Base-by-base conservation (phyloP, 225 moss, liverwort and hornwort species). In the Neckera pumila region DNA sequence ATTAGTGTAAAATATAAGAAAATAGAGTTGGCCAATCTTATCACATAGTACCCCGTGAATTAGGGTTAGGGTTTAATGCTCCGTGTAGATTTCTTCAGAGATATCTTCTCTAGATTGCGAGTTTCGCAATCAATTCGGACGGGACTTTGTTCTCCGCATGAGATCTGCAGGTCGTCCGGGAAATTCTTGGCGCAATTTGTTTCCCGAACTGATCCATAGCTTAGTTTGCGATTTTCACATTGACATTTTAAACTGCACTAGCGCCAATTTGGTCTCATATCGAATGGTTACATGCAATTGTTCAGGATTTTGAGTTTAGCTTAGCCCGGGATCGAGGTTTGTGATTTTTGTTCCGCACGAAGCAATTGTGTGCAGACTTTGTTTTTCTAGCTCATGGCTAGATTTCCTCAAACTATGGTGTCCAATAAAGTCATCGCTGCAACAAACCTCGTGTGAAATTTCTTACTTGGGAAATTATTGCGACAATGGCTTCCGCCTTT, bases 401-500 rank as follows among this genome's bases (percentile, higher is more conserved):
- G 54, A 36, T 76, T 80, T 66, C 65, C 66, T 33, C n/a, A 20
- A 63, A 87, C 4, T 17, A 88, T 87, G 88, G 66, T 59, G 27
- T 63, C 19, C 4, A 28, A 19, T 11, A 42, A 57, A 80, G 57
- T 67, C 60, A 33, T 56, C 47, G 38, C 53, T 47, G 61, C 64
- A 26, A 66, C 64, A 40, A 75, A 49, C 15, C 25, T 79, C 10
- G 40, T 79, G 58, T 85, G 74, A 83, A 28, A 59, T 33, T 69
- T 73, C 72, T 7, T 28, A 56, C 49, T 71, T 59, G 36, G 45
- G 20, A 30, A 38, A 54, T 21, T 6, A 40, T 19, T 57, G 56
- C 34, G 80, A 66, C 81, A 54, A 91, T 92, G 92, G 91, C 90
- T 63, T 42, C 90, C 17, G 76, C 88, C 40, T 81, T 89, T 82